These are phyloP conservation scores for Echria macrotheca DNA, from an alignment of 495 filamentous ascomycete species.

Conservation along the genomic window DNA sequence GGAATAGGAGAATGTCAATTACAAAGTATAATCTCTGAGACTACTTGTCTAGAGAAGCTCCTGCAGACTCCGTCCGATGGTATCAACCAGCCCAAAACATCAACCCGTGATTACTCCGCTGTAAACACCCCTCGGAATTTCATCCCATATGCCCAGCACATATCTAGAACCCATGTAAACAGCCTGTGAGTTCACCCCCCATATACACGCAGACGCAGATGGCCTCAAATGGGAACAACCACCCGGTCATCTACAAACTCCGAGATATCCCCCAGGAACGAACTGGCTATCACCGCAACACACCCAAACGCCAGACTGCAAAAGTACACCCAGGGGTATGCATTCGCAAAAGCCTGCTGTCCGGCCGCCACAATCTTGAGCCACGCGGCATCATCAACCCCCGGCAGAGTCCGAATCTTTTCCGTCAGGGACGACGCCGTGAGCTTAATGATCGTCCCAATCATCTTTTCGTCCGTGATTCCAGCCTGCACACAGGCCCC, in stretches of 20 bases:
- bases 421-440: constrained; percentile 52
- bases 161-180: too few species aligned
- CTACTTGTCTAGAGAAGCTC: too few species aligned
- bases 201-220: too few species aligned
- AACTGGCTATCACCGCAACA: constrained; percentile 56
- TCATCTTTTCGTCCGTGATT: constrained; percentile 43
- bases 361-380: constrained; percentile 55
- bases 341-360: constrained; percentile 55
- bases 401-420: constrained; percentile 46
- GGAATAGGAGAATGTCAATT: too few species aligned
- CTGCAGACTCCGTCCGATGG: too few species aligned
- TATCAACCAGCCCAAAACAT: too few species aligned
- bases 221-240: constrained; percentile 57
- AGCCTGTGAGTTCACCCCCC: too few species aligned
- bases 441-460: constrained; percentile 48
- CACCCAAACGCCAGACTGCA: constrained; percentile 62
- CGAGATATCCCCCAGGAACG: constrained; percentile 59
- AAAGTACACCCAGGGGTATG: constrained; percentile 65
- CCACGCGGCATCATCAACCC: constrained; percentile 52
- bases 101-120: too few species aligned
- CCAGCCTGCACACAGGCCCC: constrained; percentile 48
- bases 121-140: too few species aligned
- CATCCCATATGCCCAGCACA: too few species aligned
- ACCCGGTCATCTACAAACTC: constrained; percentile 66
- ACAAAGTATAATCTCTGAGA: too few species aligned